Conservation (phyloP, 2,329 filamentous ascomycete genomes). For the Neocatenulostroma microsporum region DNA sequence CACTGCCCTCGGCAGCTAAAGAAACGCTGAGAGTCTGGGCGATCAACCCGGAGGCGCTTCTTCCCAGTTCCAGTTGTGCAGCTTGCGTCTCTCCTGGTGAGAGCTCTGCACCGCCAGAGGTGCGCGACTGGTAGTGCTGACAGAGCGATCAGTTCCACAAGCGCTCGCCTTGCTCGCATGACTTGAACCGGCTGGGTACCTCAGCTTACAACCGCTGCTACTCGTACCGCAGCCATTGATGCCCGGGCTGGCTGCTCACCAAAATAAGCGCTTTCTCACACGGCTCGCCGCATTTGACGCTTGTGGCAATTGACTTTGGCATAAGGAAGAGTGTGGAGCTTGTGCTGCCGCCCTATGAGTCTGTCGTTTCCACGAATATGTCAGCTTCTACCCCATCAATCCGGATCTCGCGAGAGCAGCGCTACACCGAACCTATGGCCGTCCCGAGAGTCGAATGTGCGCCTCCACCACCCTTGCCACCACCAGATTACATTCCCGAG, state of each 20-base stretch:
- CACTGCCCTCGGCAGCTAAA: too few species aligned
- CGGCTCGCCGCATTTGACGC: too few species aligned
- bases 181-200: neutral
- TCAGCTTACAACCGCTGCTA: too few species aligned
- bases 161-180: neutral
- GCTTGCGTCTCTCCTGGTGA: too few species aligned
- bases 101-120: too few species aligned
- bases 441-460: slow-evolving; percentile 51
- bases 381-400: slow-evolving; percentile 26
- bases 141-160: too few species aligned
- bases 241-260: neutral
- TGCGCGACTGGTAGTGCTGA: too few species aligned
- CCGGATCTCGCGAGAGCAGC: slow-evolving; percentile 31
- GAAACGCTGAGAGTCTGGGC: too few species aligned
- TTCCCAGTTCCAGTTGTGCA: too few species aligned
- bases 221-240: slow-evolving; percentile 1
- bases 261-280: slow-evolving; percentile 2
- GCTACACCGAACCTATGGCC: slow-evolving; percentile 50
- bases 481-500: slow-evolving; percentile 52
- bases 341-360: neutral
- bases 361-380: slow-evolving; percentile 9
- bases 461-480: slow-evolving; percentile 57
- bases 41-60: too few species aligned
- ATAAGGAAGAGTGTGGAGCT: neutral
- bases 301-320: slow-evolving; percentile 1